phyloP scores from a whole-genome alignment of 306 rosid species.

The Fragaria vesca region DNA sequence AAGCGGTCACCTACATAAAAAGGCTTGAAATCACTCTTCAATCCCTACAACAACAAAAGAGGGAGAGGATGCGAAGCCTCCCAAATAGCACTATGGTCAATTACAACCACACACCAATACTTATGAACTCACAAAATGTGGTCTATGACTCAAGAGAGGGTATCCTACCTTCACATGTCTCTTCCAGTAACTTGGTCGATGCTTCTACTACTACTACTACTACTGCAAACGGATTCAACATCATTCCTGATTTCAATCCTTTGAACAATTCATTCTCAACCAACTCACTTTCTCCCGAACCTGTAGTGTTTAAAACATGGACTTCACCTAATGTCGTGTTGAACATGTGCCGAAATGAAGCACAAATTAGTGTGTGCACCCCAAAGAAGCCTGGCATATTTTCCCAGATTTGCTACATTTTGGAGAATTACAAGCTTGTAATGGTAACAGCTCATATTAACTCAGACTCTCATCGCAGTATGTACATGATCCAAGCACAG shows the following conservation, averaged over 20 bases:
- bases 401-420: conserved; percentile 43
- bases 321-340: conserved; percentile 47
- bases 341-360: conserved; percentile 53
- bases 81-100: neutral
- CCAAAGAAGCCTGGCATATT: conserved; percentile 44
- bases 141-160: conserved; percentile 38
- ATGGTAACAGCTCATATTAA: conserved; percentile 47
- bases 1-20: conserved; percentile 55
- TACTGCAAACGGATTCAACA: conserved; percentile 13
- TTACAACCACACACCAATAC: conserved; percentile 12
- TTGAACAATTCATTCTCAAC: conserved; percentile 1
- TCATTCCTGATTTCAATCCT: neutral
- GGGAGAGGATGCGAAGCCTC: conserved; percentile 36
- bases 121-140: conserved; percentile 5
- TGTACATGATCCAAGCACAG: conserved; percentile 50
- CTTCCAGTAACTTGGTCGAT: conserved; percentile 18
- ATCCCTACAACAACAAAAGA: conserved; percentile 49
- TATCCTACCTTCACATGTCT: conserved; percentile 35
- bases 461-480: conserved; percentile 27
- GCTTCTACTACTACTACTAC: conserved; percentile 15
- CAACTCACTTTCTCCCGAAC: neutral
- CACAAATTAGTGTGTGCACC: conserved; percentile 56
- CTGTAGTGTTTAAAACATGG: conserved; percentile 48
- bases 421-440: conserved; percentile 52
- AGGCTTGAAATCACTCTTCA: conserved; percentile 36